Conservation (phyloP, 1,139 yeast species). For the Wickerhamiella pararugosa region DNA sequence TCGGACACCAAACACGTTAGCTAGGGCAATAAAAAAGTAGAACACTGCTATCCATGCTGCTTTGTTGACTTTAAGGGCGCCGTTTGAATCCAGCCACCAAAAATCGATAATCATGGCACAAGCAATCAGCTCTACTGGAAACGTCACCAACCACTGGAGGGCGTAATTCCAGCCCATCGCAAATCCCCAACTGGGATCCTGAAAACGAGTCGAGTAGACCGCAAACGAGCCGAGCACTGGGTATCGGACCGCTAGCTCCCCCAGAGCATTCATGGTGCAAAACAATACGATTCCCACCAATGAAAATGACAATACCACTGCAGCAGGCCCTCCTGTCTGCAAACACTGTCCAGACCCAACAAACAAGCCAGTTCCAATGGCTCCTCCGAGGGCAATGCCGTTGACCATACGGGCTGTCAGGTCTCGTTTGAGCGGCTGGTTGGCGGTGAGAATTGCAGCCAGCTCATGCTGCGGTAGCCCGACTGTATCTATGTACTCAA, state of each 20-base stretch:
- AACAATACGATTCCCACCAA: conserved; percentile 58
- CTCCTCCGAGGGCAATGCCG: conserved; percentile 61
- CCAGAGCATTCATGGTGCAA: conserved; percentile 68
- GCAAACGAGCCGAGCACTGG: conserved; percentile 73
- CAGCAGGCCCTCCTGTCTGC: conserved; percentile 66
- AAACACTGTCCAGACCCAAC: conserved; percentile 64
- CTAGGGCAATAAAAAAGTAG: conserved; percentile 38
- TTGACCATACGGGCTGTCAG: no score
- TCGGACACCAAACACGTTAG: conserved; percentile 54
- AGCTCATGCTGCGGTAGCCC: no score
- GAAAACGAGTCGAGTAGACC: conserved; percentile 51
- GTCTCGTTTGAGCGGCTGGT: no score
- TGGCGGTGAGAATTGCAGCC: no score
- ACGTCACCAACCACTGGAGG: conserved; percentile 61
- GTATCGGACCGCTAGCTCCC: conserved; percentile 68
- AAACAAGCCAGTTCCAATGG: conserved; percentile 66
- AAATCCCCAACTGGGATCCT: conserved; percentile 68
- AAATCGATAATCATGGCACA: conserved; percentile 57
- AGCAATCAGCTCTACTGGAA: conserved; percentile 70
- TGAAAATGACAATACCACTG: conserved; percentile 51
- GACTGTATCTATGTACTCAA: no score
- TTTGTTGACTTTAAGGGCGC: conserved; percentile 35
- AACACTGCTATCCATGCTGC: conserved; percentile 58
- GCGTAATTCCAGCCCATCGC: conserved; percentile 68
- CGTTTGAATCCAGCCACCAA: conserved; percentile 36